phyloP scores from a whole-genome alignment of 2,329 filamentous ascomycete species.

The Colletotrichum tamarilloi region DNA sequence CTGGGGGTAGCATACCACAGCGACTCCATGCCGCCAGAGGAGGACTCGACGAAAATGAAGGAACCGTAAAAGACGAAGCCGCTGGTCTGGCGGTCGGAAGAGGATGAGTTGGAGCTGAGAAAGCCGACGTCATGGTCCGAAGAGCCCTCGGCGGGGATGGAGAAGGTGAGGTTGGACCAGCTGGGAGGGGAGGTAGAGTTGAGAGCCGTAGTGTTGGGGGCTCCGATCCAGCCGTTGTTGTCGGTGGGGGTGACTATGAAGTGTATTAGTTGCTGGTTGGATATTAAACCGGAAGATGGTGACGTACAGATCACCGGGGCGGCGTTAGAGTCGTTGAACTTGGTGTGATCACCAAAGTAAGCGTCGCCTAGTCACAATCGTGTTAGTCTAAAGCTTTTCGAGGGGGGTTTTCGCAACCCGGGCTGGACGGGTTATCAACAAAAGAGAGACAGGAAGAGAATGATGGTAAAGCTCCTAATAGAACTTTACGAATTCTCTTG shows the following conservation, averaged over 20 bases:
- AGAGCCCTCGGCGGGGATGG: constrained; percentile 37
- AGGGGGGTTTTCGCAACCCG: background rate
- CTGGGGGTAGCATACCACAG: constrained; percentile 40
- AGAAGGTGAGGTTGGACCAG: constrained; percentile 42
- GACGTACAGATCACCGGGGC: constrained; percentile 27
- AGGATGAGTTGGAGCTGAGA: constrained; percentile 12
- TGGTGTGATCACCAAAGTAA: constrained; percentile 17
- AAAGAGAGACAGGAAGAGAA: background rate
- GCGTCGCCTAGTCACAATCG: constrained; percentile 9
- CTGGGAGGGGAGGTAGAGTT: constrained; percentile 19
- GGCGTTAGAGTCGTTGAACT: constrained; percentile 24
- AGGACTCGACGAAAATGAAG: constrained; percentile 30
- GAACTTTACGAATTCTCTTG: background rate
- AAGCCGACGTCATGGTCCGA: constrained; percentile 39
- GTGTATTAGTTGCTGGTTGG: background rate
- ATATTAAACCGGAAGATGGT: background rate
- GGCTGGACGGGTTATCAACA: background rate
- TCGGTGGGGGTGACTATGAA: constrained; percentile 32
- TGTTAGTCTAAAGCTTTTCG: background rate
- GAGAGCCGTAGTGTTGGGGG: constrained; percentile 35
- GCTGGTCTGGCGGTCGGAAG: constrained; percentile 23
- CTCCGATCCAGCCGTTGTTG: constrained; percentile 36
- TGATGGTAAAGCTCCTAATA: background rate
- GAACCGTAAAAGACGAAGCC: constrained; percentile 43
- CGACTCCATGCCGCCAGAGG: constrained; percentile 33